Percentiles rank a stretch among this genome's conserved stretches.
phyloP scores from a whole-genome alignment of 805 yeast genomes.

The Cyberlindnera mycetangii region DNA sequence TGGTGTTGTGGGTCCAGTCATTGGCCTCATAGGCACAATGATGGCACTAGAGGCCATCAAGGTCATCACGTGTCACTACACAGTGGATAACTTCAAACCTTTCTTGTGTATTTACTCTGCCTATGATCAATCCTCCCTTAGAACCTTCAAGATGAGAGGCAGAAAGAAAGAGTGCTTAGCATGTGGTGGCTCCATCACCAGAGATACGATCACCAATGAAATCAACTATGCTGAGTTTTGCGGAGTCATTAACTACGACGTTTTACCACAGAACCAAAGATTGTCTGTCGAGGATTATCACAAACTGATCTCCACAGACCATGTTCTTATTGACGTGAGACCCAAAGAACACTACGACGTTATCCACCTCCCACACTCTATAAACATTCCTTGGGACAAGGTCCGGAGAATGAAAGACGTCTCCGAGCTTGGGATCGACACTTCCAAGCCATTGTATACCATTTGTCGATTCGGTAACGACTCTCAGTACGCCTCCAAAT shows the following conservation, averaged over 20 bases:
- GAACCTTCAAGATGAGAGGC: slow-evolving; percentile 78
- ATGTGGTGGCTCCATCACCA: slow-evolving; percentile 55
- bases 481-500: slow-evolving; percentile 71
- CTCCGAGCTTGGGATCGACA: slow-evolving; percentile 31
- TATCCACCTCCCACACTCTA: slow-evolving; percentile 53
- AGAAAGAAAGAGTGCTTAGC: slow-evolving; percentile 56
- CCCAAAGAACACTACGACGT: slow-evolving; percentile 74
- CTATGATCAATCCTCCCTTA: slow-evolving; percentile 59
- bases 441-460: slow-evolving; percentile 45
- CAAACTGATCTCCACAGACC: slow-evolving; percentile 17
- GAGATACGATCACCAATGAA: slow-evolving; percentile 38
- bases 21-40: slow-evolving; percentile 83
- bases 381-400: slow-evolving; percentile 61
- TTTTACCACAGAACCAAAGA: slow-evolving; percentile 43
- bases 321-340: slow-evolving; percentile 70
- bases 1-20: slow-evolving; percentile 95
- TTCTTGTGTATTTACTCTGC: slow-evolving; percentile 68
- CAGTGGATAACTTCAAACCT: slow-evolving; percentile 54
- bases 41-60: slow-evolving; percentile 90
- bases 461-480: slow-evolving; percentile 91
- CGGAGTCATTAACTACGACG: slow-evolving; percentile 52
- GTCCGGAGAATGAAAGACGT: slow-evolving; percentile 33
- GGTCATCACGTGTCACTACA: slow-evolving; percentile 56
- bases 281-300: slow-evolving; percentile 41
- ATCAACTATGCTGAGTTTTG: slow-evolving; percentile 74